Evolutionary conservation across 202 grass and related monocot species (phyloP).

Genomic region (Sporobolus alterniflorus): DNA sequence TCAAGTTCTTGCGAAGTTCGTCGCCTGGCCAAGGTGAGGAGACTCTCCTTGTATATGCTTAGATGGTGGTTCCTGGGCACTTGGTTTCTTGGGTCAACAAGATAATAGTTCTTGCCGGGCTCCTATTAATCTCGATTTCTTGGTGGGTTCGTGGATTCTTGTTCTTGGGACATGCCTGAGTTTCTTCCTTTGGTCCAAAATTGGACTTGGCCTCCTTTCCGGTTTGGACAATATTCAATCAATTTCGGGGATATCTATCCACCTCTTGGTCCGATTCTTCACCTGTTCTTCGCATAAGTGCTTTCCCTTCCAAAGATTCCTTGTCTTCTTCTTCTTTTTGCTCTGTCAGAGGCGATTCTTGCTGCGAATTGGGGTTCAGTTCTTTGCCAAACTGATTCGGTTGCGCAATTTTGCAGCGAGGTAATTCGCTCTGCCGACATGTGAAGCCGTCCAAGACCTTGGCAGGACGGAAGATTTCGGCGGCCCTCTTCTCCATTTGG

Average conservation of each 20-base stretch:
- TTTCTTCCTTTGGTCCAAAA: background rate
- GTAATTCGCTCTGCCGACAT: constrained; percentile 35
- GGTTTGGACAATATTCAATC: background rate
- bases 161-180: background rate
- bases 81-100: background rate
- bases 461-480: constrained; percentile 15
- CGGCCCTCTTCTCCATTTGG: constrained; percentile 22
- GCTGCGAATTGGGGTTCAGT: background rate
- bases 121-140: background rate
- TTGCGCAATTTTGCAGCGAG: constrained; percentile 25
- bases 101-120: background rate
- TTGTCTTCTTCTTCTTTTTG: background rate
- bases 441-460: constrained; percentile 33
- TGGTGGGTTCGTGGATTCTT: background rate
- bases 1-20: background rate
- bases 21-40: constrained; percentile 23
- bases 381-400: background rate
- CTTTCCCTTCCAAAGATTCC: constrained; percentile 61
- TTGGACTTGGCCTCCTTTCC: background rate
- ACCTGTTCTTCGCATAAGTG: constrained; percentile 19
- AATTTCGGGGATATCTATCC: background rate
- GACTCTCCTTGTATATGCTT: background rate
- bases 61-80: background rate
- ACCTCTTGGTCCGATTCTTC: background rate
- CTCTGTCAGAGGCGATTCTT: background rate